These are phyloP conservation scores for Rhizopus sp. DNA, from an alignment of 371 early-diverging fungal genomes.

Conservation along the genomic window DNA sequence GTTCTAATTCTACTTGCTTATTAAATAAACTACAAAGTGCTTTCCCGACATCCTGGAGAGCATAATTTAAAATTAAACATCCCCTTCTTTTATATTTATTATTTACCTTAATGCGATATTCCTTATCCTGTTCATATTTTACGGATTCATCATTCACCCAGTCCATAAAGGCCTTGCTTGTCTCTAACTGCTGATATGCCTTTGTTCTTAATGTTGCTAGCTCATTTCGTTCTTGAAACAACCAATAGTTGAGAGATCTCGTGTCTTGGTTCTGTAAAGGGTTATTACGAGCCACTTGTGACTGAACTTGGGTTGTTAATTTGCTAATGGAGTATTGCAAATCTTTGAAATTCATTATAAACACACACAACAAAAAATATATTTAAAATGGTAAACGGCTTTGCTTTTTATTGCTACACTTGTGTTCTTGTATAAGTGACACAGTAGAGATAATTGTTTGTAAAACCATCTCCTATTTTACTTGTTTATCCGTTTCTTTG, in stretches of 20 bases:
- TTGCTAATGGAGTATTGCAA: slow-evolving; percentile 38
- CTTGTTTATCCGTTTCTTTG: too few species aligned
- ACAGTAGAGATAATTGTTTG: too few species aligned
- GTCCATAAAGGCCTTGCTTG: slow-evolving; percentile 29
- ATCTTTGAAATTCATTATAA: slow-evolving; percentile 39
- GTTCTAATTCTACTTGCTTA: slow-evolving; percentile 37
- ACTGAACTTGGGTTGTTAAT: slow-evolving; percentile 35
- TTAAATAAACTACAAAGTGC: slow-evolving; percentile 29
- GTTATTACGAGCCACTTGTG: slow-evolving; percentile 40
- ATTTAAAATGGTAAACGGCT: not conserved
- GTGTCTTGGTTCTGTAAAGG: slow-evolving; percentile 44
- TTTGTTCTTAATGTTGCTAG: slow-evolving; percentile 28
- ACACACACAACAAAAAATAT: slow-evolving; percentile 7
- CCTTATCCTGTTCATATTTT: slow-evolving; percentile 17
- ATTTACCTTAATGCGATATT: not conserved
- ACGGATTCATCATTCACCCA: slow-evolving; percentile 32
- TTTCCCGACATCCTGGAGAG: slow-evolving; percentile 36
- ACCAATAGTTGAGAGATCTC: slow-evolving; percentile 42
- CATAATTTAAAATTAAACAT: slow-evolving; percentile 8
- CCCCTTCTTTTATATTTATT: not conserved
- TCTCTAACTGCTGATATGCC: slow-evolving; percentile 39
- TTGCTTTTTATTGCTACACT: too few species aligned
- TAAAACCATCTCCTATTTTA: too few species aligned
- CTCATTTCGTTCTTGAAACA: slow-evolving; percentile 42
- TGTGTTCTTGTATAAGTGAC: too few species aligned